Evolutionary conservation across 1,284 basidiomycete genomes (phyloP), one percentile per base, ranked within the genome.

Genomic region (Vanrija sp.): DNA sequence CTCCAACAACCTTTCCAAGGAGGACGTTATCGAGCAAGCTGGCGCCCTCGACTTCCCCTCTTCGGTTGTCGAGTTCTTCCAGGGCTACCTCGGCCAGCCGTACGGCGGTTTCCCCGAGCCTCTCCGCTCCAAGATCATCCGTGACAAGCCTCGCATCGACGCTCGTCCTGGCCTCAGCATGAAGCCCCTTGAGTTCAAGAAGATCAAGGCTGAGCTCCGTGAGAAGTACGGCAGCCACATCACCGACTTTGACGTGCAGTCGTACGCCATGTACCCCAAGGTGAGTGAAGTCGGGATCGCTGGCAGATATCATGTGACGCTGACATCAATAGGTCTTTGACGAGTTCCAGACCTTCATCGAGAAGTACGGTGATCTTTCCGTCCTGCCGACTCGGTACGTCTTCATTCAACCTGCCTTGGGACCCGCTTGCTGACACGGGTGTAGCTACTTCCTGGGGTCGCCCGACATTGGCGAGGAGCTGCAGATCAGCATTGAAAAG

Each of bases 31-130:
- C 58, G 85, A 87, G 29, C 85, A 87, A 51, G 96, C 94, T 48
- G 87, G 89, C 54, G 84, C 86, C 61, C 86, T 98, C 65, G 96
- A 99, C 80, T 97, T 98, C 87, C 96, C 96, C 14, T 91, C 90
- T 12, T 93, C 91, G 25, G 91, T 94, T 52, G 89, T 94, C 55
- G 91, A 94, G 71, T 95, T 94, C 83, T 94, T 94, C 90, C 91
- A 94, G 74, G 96, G 96, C 44, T 95, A 92, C 78, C 88, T 99
- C 60, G 95, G 95, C 48, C 91, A 95, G 74, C 93, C 94, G 52
- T 86, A 91, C 71, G 95, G 94, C 71, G 96, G 96, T 49, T 98
- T 98, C 89, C 96, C 96, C 57, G 96, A 99, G 78, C 91, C 92
- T 34, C 80, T 98, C 62, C 89, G 96, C 63, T 84, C 86, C 65